phyloP scores from a whole-genome alignment of 1,284 basidiomycete genomes.

The Rhodofomes roseus region DNA sequence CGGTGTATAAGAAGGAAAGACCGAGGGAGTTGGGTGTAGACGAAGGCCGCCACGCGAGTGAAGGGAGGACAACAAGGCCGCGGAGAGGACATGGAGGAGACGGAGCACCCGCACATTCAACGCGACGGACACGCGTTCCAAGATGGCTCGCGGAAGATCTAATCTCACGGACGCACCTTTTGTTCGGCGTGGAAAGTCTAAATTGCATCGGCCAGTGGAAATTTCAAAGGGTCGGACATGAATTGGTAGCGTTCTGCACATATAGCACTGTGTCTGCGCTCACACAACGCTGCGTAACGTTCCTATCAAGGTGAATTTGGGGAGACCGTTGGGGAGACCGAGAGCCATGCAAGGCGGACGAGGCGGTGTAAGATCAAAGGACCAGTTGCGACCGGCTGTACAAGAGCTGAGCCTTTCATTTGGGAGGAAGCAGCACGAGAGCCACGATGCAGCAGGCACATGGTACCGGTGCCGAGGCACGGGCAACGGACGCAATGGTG shows the following conservation, averaged over 20 bases:
- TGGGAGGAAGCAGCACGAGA: neutral
- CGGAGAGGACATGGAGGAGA: neutral
- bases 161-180: neutral
- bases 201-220: neutral
- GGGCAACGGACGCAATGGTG: too few relatives aligned
- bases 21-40: neutral
- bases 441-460: neutral
- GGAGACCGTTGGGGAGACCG: too few relatives aligned
- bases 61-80: neutral
- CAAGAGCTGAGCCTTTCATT: too few relatives aligned
- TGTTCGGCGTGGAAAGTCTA: neutral
- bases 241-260: neutral
- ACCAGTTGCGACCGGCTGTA: neutral
- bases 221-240: neutral
- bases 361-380: too few relatives aligned
- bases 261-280: neutral
- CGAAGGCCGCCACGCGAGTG: too few relatives aligned
- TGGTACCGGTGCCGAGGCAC: neutral
- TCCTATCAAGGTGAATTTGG: too few relatives aligned
- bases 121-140: neutral
- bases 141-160: neutral
- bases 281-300: neutral
- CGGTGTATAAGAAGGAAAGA: neutral
- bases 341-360: too few relatives aligned
- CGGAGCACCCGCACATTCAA: neutral